These are phyloP conservation scores for Arctium lappa DNA, from an alignment of 129 eudicot species.

Conservation along the genomic window DNA sequence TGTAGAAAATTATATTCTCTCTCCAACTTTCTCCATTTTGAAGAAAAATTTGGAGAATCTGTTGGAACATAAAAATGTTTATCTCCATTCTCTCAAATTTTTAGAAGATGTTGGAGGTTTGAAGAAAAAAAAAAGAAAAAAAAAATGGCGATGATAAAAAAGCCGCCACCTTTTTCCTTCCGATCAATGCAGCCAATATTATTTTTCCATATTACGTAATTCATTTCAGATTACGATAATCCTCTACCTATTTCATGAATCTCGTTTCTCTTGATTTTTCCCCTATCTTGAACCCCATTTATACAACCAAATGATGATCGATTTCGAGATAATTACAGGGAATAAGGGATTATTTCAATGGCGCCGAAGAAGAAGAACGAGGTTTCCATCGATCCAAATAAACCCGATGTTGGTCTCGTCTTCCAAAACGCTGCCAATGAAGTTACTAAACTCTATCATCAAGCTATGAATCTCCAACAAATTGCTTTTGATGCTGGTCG, in stretches of 20 bases:
- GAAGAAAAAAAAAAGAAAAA: background rate
- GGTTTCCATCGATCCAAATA: background rate
- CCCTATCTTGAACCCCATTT: slow-evolving; percentile 8
- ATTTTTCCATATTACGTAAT: background rate
- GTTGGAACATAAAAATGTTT: no score
- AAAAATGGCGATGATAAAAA: slow-evolving; percentile 2
- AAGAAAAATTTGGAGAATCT: no score
- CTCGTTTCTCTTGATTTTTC: slow-evolving; percentile 10
- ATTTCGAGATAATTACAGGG: background rate
- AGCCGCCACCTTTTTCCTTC: background rate
- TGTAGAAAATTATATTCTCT: no score
- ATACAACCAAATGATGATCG: slow-evolving; percentile 24
- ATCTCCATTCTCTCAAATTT: no score
- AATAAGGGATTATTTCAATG: slow-evolving; percentile 3
- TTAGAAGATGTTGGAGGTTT: no score
- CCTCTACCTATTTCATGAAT: slow-evolving; percentile 13
- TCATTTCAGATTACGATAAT: background rate
- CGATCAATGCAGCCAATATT: background rate
- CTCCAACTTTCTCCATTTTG: no score
- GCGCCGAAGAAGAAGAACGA: slow-evolving; percentile 26
- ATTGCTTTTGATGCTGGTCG: slow-evolving; percentile 28
- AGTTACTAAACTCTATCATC: slow-evolving; percentile 22
- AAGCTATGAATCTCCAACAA: slow-evolving; percentile 1
- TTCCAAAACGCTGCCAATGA: slow-evolving; percentile 24
- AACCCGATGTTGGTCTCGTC: slow-evolving; percentile 10